Conservation (phyloP, 202 grass and related monocot species). For the Dendrocalamus latiflorus region DNA sequence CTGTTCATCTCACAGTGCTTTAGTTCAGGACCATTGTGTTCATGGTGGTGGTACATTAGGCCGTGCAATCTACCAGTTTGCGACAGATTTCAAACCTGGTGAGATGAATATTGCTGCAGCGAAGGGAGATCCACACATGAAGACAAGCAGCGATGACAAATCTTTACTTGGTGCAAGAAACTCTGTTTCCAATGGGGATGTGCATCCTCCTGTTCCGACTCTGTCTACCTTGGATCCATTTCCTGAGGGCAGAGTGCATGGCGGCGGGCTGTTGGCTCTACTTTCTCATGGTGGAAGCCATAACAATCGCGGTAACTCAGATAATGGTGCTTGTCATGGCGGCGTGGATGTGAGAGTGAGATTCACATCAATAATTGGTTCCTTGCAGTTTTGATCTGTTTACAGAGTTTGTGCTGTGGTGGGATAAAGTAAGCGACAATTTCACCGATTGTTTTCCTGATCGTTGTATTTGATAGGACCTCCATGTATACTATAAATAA, state of each 20-base stretch:
- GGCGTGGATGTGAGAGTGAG: constrained; percentile 37
- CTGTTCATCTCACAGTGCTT: constrained; percentile 52
- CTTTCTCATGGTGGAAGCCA: constrained; percentile 33
- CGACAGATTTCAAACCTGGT: not conserved
- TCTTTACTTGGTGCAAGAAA: not conserved
- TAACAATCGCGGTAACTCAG: constrained; percentile 7
- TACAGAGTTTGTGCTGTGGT: constrained; percentile 21
- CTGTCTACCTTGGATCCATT: constrained; percentile 20
- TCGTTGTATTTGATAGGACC: constrained; percentile 1
- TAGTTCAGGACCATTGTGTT: constrained; percentile 78
- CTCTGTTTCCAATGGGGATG: not conserved
- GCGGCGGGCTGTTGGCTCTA: constrained; percentile 62
- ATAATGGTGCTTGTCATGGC: constrained; percentile 18
- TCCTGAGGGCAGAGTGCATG: constrained; percentile 80
- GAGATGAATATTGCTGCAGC: constrained; percentile 35
- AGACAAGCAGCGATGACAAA: not conserved
- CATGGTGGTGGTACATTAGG: constrained; percentile 67
- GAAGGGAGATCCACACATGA: constrained; percentile 18
- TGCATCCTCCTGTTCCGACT: constrained; percentile 4
- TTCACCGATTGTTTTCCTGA: constrained; percentile 6
- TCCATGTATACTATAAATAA: constrained; percentile 37
- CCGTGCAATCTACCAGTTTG: not conserved
- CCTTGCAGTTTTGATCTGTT: constrained; percentile 43
- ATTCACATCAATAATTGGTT: constrained; percentile 16
- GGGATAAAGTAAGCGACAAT: constrained; percentile 9